A percentile compares a stretch with the other conserved stretches of the same genome.
Conservation (phyloP, 2,329 filamentous ascomycete genomes). For the Phyllosticta citriasiana region DNA sequence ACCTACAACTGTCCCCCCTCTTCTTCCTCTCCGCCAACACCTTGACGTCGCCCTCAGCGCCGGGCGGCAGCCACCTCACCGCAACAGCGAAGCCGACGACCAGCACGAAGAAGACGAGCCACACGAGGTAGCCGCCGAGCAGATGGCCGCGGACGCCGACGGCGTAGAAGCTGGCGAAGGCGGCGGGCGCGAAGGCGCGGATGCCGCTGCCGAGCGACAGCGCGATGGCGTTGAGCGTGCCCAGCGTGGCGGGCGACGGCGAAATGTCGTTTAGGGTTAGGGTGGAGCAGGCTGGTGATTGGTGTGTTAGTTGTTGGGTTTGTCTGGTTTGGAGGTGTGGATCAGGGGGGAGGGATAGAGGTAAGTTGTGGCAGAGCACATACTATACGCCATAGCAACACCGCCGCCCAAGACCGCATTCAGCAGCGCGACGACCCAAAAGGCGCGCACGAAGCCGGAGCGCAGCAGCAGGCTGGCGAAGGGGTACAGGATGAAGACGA, state of each 20-base stretch:
- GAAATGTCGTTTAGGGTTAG: constrained; percentile 65
- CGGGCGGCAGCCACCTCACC: neutral
- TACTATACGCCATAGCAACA: neutral
- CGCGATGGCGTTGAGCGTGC: constrained; percentile 60
- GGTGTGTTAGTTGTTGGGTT: neutral
- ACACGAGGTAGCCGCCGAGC: constrained; percentile 55
- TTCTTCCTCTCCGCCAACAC: constrained; percentile 18
- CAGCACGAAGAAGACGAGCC: constrained; percentile 44
- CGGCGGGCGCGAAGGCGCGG: constrained; percentile 55
- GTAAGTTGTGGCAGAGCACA: too few relatives aligned
- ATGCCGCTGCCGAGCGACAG: constrained; percentile 53
- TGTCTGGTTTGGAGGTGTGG: too few relatives aligned
- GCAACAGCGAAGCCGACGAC: constrained; percentile 25
- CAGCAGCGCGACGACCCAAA: neutral
- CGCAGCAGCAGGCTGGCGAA: neutral
- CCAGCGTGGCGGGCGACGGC: constrained; percentile 54
- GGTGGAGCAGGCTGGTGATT: constrained; percentile 47
- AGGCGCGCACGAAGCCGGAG: neutral
- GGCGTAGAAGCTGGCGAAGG: constrained; percentile 59
- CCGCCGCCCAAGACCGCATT: neutral
- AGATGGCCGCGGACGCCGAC: constrained; percentile 53
- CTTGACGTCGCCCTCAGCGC: constrained; percentile 25
- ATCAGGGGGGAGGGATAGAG: too few relatives aligned
- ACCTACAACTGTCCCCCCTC: constrained; percentile 10
- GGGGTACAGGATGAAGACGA: constrained; percentile 50